A percentile compares a stretch with the other conserved stretches of the same genome.
Evolutionary conservation across 139 green algal genomes (phyloP).

Genomic region (Nannochloris sp.): DNA sequence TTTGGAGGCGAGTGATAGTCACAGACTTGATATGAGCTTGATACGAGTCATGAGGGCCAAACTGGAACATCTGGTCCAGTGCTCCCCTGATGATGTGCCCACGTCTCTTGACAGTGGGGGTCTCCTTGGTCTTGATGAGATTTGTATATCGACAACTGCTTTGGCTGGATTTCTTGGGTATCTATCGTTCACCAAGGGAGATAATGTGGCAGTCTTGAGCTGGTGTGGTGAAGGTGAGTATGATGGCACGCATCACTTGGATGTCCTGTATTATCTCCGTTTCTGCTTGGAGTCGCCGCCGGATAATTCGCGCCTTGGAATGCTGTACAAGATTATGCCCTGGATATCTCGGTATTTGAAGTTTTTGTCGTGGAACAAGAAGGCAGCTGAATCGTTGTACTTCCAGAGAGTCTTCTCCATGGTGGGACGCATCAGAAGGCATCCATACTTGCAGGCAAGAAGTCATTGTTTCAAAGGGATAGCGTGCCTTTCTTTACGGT

Average conservation of each 20-base stretch:
- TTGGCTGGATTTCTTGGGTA: conserved; percentile 47
- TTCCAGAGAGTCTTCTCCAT: conserved; percentile 15
- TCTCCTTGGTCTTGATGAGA: conserved; percentile 22
- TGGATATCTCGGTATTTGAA: conserved; percentile 38
- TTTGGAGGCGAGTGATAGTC: conserved; percentile 47
- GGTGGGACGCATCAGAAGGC: conserved; percentile 18
- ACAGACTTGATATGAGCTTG: conserved; percentile 30
- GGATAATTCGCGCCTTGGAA: neutral
- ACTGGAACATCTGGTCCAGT: conserved; percentile 14
- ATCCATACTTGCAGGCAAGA: conserved; percentile 11
- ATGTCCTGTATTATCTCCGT: conserved; percentile 26
- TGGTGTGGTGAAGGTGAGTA: neutral
- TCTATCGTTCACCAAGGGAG: conserved; percentile 28
- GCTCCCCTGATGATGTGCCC: neutral
- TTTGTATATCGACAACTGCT: conserved; percentile 20
- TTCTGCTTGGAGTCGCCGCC: conserved; percentile 6
- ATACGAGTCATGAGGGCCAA: conserved; percentile 32
- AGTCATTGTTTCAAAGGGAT: conserved; percentile 10
- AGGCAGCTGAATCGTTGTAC: conserved; percentile 12
- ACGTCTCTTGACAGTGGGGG: neutral
- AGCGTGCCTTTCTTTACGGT: conserved; percentile 29
- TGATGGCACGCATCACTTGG: conserved; percentile 20
- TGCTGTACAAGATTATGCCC: conserved; percentile 29
- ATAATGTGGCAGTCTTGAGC: neutral
- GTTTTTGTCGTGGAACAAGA: conserved; percentile 21